These are phyloP conservation scores for Hypoxylon sp. DNA, from an alignment of 2,329 filamentous ascomycete species.

Conservation along the genomic window DNA sequence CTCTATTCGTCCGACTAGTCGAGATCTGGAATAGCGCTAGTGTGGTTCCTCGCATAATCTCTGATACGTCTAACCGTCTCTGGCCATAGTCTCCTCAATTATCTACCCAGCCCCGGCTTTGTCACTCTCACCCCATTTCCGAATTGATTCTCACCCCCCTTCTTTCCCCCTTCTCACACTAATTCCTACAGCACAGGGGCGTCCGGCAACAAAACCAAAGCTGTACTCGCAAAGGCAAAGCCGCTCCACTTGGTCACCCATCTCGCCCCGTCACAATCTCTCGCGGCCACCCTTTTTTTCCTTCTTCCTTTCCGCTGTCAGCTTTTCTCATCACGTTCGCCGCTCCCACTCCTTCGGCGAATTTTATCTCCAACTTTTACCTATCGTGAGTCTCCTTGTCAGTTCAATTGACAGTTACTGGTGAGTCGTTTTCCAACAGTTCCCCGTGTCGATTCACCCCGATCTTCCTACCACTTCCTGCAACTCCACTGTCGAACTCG, in stretches of 20 bases:
- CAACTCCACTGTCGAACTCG: constrained; percentile 8
- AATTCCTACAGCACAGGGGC: constrained; percentile 31
- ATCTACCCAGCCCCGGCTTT: constrained; percentile 34
- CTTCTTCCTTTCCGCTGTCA: constrained; percentile 49
- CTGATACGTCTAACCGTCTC: constrained; percentile 38
- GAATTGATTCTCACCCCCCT: constrained; percentile 39
- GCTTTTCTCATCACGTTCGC: constrained; percentile 45
- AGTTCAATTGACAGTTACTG: constrained; percentile 37
- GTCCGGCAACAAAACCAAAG: constrained; percentile 41
- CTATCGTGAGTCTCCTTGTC: constrained; percentile 42
- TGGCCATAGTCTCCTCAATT: constrained; percentile 34
- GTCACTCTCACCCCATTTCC: constrained; percentile 36
- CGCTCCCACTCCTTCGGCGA: constrained; percentile 39
- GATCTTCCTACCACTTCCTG: background rate
- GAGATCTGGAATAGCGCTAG: constrained; percentile 26
- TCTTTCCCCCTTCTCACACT: constrained; percentile 29
- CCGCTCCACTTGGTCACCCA: constrained; percentile 46
- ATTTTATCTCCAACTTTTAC: constrained; percentile 43
- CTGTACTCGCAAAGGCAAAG: constrained; percentile 39
- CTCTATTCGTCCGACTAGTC: constrained; percentile 32
- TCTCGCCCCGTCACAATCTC: constrained; percentile 53
- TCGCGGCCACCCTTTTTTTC: constrained; percentile 53
- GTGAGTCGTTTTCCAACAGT: constrained; percentile 25
- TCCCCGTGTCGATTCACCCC: background rate
- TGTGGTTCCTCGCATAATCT: constrained; percentile 42